Evolutionary conservation across 1,284 basidiomycete species (phyloP).

Genomic region (Heliocybe sulcata): DNA sequence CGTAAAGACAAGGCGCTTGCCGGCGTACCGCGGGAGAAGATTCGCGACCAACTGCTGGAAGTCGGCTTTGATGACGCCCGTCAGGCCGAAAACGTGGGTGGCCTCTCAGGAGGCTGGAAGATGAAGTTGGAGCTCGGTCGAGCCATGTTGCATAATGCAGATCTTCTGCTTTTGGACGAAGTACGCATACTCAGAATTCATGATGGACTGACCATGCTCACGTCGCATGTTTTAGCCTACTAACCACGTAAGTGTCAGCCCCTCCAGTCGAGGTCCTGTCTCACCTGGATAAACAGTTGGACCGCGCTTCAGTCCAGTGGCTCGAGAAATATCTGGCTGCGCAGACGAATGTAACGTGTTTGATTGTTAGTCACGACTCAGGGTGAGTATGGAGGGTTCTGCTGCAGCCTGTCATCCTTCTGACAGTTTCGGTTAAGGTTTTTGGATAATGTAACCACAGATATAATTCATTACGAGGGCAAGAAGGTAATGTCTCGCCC

Average conservation of each 20-base stretch:
- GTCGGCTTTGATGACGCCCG: slow-evolving; percentile 91
- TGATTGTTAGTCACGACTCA: slow-evolving; percentile 98
- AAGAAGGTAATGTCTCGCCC: slow-evolving; percentile 61
- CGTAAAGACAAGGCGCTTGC: slow-evolving; percentile 53
- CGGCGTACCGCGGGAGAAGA: slow-evolving; percentile 55
- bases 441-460: slow-evolving; percentile 94
- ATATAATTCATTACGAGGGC: slow-evolving; percentile 96
- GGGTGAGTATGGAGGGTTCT: slow-evolving; percentile 43
- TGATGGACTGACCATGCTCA: slow-evolving; percentile 4
- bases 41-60: slow-evolving; percentile 72
- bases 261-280: slow-evolving; percentile 10
- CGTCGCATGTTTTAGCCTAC: slow-evolving; percentile 57
- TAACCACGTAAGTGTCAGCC: slow-evolving; percentile 68
- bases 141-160: slow-evolving; percentile 96
- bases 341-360: slow-evolving; percentile 82
- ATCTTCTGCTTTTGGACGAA: slow-evolving; percentile 87
- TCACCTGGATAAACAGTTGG: slow-evolving; percentile 45
- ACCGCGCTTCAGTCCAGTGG: slow-evolving; percentile 90
- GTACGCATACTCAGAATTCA: slow-evolving; percentile 24
- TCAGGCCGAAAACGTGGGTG: slow-evolving; percentile 82
- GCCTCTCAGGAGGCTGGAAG: slow-evolving; percentile 98
- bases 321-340: slow-evolving; percentile 84
- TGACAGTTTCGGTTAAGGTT: slow-evolving; percentile 44
- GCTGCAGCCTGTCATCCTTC: slow-evolving; percentile 5
- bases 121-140: slow-evolving; percentile 93